Conservation (phyloP, 2,329 filamentous ascomycete species). For the Neofusicoccum kwambonambiense region DNA sequence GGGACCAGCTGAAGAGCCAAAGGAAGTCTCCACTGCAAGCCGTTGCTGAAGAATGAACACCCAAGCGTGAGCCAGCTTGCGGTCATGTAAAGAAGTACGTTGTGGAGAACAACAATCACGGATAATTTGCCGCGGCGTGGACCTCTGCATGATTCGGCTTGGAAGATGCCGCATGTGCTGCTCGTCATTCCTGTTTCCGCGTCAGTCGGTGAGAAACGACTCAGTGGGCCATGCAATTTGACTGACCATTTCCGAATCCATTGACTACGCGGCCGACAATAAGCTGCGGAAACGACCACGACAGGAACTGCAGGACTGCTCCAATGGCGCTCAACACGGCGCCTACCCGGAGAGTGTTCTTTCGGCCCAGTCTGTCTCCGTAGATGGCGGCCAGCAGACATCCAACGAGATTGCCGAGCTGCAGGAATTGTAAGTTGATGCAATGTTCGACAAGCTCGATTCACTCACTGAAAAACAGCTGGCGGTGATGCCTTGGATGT, state of each 20-base stretch:
- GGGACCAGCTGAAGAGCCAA: constrained; percentile 39
- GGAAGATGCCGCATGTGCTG: constrained; percentile 22
- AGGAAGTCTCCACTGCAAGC: constrained; percentile 24
- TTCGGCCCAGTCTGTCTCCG: constrained; percentile 24
- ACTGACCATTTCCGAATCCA: constrained; percentile 22
- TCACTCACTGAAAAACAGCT: constrained; percentile 25
- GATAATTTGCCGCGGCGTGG: constrained; percentile 22
- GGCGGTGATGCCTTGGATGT: constrained; percentile 27
- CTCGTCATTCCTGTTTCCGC: constrained; percentile 18
- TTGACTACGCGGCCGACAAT: constrained; percentile 22
- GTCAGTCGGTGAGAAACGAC: too few relatives aligned
- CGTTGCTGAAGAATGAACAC: constrained; percentile 12
- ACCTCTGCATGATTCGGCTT: constrained; percentile 21
- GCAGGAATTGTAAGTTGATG: too few relatives aligned
- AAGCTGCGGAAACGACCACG: constrained; percentile 19
- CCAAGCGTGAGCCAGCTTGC: constrained; percentile 22
- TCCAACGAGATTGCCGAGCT: not conserved
- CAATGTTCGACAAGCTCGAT: too few relatives aligned
- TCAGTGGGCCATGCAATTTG: too few relatives aligned
- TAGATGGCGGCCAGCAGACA: constrained; percentile 11
- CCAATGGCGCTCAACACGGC: constrained; percentile 21
- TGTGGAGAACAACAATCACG: constrained; percentile 23
- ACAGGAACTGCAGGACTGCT: constrained; percentile 24
- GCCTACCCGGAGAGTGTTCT: constrained; percentile 24
- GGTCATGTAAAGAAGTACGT: constrained; percentile 24